These are phyloP conservation scores for Castanospermum australe DNA, from an alignment of 306 rosid species.

Conservation along the genomic window DNA sequence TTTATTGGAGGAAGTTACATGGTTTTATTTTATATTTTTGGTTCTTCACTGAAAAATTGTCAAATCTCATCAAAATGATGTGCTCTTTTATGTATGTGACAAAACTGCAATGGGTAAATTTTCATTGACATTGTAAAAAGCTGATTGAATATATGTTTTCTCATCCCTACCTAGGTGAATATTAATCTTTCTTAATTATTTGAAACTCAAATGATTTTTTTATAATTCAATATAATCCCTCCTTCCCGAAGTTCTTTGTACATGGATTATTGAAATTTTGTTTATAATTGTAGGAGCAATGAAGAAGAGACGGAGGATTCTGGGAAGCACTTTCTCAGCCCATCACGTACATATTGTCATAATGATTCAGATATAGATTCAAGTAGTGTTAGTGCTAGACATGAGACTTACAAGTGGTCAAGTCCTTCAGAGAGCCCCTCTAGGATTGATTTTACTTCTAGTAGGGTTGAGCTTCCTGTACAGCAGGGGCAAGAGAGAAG, in stretches of 20 bases:
- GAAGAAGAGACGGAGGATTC: conserved; percentile 76
- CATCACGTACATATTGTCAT: conserved; percentile 69
- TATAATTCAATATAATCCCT: background rate
- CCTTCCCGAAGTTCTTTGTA: background rate
- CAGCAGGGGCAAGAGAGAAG: conserved; percentile 60
- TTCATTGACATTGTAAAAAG: conserved; percentile 2
- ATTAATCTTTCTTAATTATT: conserved; percentile 4
- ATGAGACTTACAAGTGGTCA: conserved; percentile 61
- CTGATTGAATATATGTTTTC: background rate
- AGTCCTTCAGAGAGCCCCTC: conserved; percentile 81
- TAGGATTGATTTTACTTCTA: conserved; percentile 63
- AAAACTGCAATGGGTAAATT: conserved; percentile 1
- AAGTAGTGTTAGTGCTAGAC: conserved; percentile 77
- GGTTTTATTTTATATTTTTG: background rate
- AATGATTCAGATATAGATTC: conserved; percentile 70
- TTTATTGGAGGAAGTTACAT: background rate
- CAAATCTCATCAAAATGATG: background rate
- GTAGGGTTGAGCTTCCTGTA: conserved; percentile 56
- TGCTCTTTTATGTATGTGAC: background rate
- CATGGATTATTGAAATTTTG: conserved; percentile 6
- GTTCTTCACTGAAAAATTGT: background rate
- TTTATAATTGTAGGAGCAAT: conserved; percentile 64
- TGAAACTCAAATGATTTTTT: background rate
- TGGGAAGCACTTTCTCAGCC: conserved; percentile 66
- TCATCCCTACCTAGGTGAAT: background rate